Conservation (phyloP, 2,329 filamentous ascomycete genomes). For the Cladosporium sp. region DNA sequence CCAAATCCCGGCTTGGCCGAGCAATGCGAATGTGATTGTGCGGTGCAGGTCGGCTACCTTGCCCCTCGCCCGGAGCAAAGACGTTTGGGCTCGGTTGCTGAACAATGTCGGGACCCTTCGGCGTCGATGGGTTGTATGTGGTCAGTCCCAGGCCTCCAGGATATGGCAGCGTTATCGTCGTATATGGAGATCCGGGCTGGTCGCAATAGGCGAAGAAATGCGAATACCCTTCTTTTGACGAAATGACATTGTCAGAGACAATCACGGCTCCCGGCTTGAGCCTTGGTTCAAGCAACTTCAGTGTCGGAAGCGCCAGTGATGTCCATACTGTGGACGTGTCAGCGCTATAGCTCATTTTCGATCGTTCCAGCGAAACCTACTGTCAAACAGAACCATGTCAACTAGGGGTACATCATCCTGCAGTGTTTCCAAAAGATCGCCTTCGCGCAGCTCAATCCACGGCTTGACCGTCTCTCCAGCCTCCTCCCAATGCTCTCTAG, state of each 20-base stretch:
- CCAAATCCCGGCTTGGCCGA: background rate
- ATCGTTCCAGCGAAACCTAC: conserved; percentile 37
- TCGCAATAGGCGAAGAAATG: conserved; percentile 47
- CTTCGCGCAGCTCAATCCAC: conserved; percentile 54
- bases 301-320: conserved; percentile 48
- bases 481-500: conserved; percentile 48
- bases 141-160: conserved; percentile 45
- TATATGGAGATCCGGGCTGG: conserved; percentile 46
- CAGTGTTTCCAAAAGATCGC: conserved; percentile 55
- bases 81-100: too few relatives aligned
- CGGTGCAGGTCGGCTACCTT: background rate
- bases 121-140: background rate
- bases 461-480: conserved; percentile 46
- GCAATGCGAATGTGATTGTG: conserved; percentile 3
- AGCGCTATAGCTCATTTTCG: background rate
- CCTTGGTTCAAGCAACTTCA: conserved; percentile 44
- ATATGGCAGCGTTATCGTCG: conserved; percentile 46
- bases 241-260: conserved; percentile 47
- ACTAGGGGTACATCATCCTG: conserved; percentile 45
- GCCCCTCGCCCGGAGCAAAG: background rate
- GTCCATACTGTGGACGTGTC: conserved; percentile 48
- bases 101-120: background rate
- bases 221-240: conserved; percentile 37
- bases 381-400: conserved; percentile 58
- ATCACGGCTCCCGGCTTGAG: conserved; percentile 46